Percentiles rank a stretch among this genome's conserved stretches.
Evolutionary conservation across 495 filamentous ascomycete genomes (phyloP).

Genomic region (Neohortaea acidophila): DNA sequence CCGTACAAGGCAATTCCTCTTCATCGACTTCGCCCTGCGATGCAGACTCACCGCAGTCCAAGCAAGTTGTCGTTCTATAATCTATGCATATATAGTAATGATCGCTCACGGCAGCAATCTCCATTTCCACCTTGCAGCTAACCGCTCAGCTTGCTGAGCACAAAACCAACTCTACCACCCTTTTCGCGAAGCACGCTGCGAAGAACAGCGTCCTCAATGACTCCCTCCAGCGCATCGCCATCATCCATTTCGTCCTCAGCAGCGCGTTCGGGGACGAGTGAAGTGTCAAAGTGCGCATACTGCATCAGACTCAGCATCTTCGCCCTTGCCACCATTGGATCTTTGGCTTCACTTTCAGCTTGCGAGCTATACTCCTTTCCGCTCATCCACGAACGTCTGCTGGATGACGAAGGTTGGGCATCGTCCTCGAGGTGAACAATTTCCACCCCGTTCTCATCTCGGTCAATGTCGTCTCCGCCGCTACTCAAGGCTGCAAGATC

Average conservation of each 20-base stretch:
- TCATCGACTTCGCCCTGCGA: no score
- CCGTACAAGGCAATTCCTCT: no score
- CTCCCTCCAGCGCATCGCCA: slow-evolving; percentile 18
- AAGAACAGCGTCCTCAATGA: slow-evolving; percentile 47
- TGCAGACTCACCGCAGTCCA: no score
- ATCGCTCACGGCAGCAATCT: no score
- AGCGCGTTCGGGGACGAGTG: slow-evolving; percentile 25
- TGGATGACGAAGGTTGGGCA: slow-evolving; percentile 3
- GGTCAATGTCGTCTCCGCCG: slow-evolving; percentile 11
- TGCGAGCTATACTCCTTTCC: slow-evolving; percentile 44
- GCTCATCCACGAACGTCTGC: slow-evolving; percentile 34
- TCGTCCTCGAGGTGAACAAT: slow-evolving; percentile 16
- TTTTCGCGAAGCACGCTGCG: slow-evolving; percentile 44
- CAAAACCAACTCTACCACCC: slow-evolving; percentile 44
- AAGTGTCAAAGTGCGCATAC: slow-evolving; percentile 52
- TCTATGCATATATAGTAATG: no score
- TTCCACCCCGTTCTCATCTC: slow-evolving; percentile 23
- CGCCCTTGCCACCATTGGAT: slow-evolving; percentile 40
- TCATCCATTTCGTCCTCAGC: slow-evolving; percentile 19
- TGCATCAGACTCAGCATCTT: slow-evolving; percentile 47
- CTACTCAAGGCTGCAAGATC: slow-evolving; percentile 12
- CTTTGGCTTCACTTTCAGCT: slow-evolving; percentile 36
- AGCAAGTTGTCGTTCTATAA: no score
- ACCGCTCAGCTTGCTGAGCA: slow-evolving; percentile 46
- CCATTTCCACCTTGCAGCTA: no score